Evolutionary conservation across 2,329 filamentous ascomycete genomes (phyloP), one percentile per base, ranked within the genome.

Genomic region (Calonectria naviculata): DNA sequence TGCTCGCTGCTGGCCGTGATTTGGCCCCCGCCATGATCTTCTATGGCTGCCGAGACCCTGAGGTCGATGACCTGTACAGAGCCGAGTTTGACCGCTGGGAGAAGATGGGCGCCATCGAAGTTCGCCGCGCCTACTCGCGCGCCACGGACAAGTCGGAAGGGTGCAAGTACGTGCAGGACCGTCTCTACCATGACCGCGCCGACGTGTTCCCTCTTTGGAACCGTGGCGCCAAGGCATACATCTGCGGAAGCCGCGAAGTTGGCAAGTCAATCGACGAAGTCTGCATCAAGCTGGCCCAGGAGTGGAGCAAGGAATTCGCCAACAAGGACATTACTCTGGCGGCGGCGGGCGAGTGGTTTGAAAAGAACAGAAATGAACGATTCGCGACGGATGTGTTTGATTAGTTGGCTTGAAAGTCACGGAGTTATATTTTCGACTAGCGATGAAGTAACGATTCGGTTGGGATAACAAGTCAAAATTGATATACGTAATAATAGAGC

Each of bases 21-120:
- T 83, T 93, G 0, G 91, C 90, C 0, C 89, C 88, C 0, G 90
- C 91, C 0, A 72, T 93, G n/a, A 84, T 94, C 1, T 93, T 93
- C 83, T 87, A 90, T 74, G 92, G 92, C 6, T 93, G 91, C 78
- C 88, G 89, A 17, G 79, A 84, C 6, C 87, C 88, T 1, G 85
- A 84, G 0, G 80, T 83, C 15, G 92, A 94, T 73, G 86, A 90
- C 46, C 78, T 94, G 0, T 94, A 94, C 81, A 82, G 85, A 0
- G 86, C 88, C 0, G 88, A 91, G 72, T 81, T 93, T 4, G 85
- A 86, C 17, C 79, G 78, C 8, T 95, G 93, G 93, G 86, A 91
- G 76, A 72, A 70, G 41, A 71, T 77, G 54, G 75, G 75, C 0
- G 77, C 77, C 7, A 91, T 94, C 0, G 85, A 87, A 2, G 86